A percentile compares a stretch with the other conserved stretches of the same genome.
These are phyloP conservation scores for Suhomyces tanzawaensis DNA, from an alignment of 805 yeast genomes.

Conservation along the genomic window DNA sequence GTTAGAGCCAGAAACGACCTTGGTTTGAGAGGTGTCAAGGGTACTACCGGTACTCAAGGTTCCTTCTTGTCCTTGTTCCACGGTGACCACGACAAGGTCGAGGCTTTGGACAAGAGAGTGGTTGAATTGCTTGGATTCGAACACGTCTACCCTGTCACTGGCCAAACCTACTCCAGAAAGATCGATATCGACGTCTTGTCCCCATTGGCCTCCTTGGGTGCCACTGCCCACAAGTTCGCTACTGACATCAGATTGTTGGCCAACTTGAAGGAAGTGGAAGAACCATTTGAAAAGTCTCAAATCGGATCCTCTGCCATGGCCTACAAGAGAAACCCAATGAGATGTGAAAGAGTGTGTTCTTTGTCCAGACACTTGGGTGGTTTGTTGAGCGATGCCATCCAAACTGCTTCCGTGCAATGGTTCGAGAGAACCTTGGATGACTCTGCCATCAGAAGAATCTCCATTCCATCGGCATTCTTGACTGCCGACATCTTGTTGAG, in stretches of 20 bases:
- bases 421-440: constrained; percentile 98
- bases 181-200: constrained; percentile 92
- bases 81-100: constrained; percentile 96
- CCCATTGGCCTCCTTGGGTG: constrained; percentile 93
- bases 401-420: constrained; percentile 98
- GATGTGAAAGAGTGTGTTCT: constrained; percentile 99
- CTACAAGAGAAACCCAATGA: constrained; percentile 99
- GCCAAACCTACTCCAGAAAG: constrained; percentile 98
- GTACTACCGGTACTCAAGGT: constrained; percentile 98
- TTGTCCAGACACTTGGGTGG: constrained; percentile 94
- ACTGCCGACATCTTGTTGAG: constrained; percentile 91
- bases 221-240: constrained; percentile 95
- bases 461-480: constrained; percentile 93
- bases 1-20: constrained; percentile 94
- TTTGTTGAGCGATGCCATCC: constrained; percentile 86
- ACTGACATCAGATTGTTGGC: constrained; percentile 96
- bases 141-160: constrained; percentile 95
- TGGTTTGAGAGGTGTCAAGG: constrained; percentile 97
- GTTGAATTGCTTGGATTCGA: constrained; percentile 92
- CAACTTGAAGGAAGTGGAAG: constrained; percentile 95
- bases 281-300: constrained; percentile 98
- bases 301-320: constrained; percentile 99
- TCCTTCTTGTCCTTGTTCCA: constrained; percentile 93
- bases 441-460: constrained; percentile 95
- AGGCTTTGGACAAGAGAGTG: constrained; percentile 84